A percentile compares a stretch with the other conserved stretches of the same genome.
Evolutionary conservation across 176 grass and related monocot genomes (phyloP).

Genomic region (Panicum miliaceum): DNA sequence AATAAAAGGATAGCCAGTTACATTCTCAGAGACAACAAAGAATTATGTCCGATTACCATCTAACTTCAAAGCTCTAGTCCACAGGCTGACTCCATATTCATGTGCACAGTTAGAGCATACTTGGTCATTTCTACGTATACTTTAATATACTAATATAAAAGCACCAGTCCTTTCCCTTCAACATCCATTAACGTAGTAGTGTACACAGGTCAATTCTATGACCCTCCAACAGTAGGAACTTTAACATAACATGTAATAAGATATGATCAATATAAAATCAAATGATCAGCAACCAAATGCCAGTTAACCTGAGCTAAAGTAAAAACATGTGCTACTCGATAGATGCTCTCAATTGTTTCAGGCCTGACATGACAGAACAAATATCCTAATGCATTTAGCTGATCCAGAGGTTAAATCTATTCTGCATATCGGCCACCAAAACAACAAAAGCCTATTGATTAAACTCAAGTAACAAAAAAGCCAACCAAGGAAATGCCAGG

Average conservation of each 20-base stretch:
- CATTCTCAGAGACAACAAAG: neutral
- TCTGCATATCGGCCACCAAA: neutral
- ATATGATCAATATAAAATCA: neutral
- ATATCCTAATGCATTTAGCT: neutral
- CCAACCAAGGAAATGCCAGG: neutral
- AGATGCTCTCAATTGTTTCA: neutral
- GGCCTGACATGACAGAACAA: neutral
- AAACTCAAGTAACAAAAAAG: neutral
- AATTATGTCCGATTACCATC: neutral
- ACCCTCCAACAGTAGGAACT: neutral
- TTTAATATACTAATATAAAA: neutral
- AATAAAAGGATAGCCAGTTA: neutral
- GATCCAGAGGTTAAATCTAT: neutral
- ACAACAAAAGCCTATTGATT: neutral
- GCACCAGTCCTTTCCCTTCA: neutral
- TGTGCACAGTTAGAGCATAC: neutral
- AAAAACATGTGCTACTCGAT: conserved; percentile 10
- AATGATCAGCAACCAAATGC: conserved; percentile 4
- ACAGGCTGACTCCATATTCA: conserved; percentile 1
- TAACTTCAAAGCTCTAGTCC: conserved; percentile 3
- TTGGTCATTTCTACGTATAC: neutral
- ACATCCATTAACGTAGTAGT: neutral
- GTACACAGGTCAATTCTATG: neutral
- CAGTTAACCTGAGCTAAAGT: neutral
- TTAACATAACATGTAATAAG: neutral